Evolutionary conservation across 2,329 filamentous ascomycete species (phyloP).

Genomic region (Akanthomyces dipterigenus): DNA sequence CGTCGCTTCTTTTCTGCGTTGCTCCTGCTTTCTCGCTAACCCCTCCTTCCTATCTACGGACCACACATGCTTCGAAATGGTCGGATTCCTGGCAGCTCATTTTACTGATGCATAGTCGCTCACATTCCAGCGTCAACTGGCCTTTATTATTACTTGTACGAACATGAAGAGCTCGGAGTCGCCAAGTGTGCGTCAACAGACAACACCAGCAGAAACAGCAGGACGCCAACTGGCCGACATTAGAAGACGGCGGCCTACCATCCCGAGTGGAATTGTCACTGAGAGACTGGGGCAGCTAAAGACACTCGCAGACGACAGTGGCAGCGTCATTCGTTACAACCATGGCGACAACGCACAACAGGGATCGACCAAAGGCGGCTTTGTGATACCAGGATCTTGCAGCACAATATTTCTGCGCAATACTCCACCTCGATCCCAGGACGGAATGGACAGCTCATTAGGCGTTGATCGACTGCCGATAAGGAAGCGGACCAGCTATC

Average conservation of each 20-base stretch:
- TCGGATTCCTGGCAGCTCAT: background rate
- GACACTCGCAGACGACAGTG: background rate
- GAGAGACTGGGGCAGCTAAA: slow-evolving; percentile 6
- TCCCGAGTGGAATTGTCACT: slow-evolving; percentile 4
- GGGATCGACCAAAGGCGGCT: slow-evolving; percentile 14
- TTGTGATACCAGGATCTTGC: slow-evolving; percentile 15
- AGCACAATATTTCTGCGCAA: background rate
- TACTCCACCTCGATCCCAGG: background rate
- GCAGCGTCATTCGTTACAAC: background rate
- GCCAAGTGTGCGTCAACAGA: background rate
- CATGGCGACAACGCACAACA: slow-evolving; percentile 18
- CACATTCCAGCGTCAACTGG: background rate
- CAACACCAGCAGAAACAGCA: background rate
- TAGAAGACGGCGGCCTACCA: background rate
- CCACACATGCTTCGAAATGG: background rate
- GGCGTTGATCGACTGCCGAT: background rate
- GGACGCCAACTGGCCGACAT: background rate
- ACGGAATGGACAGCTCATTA: background rate
- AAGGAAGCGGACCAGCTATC: background rate
- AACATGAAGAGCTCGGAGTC: background rate
- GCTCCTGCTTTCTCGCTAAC: background rate
- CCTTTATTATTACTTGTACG: background rate
- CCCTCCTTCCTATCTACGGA: background rate
- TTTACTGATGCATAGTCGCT: background rate
- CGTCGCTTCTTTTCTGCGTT: background rate